Evolutionary conservation across 2,329 filamentous ascomycete genomes (phyloP), one percentile per base, ranked within the genome.

Genomic region (Metarhizium humberi): DNA sequence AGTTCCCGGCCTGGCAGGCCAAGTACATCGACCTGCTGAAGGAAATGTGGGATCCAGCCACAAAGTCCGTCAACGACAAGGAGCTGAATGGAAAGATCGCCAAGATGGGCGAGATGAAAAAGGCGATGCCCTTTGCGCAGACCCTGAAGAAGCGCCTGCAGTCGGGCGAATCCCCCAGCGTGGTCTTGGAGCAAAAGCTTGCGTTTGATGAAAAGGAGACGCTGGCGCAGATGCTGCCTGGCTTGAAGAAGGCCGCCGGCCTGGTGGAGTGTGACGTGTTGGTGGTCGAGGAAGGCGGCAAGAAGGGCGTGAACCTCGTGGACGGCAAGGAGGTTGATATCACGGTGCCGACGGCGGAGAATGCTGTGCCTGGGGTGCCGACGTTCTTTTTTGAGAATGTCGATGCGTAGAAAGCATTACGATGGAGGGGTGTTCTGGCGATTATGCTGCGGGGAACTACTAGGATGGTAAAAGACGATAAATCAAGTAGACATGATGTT

Each of bases 91-190:
- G 84, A 61, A 81, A 85, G 66, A 86, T 96, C 56, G 84, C 84
- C 62, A 95, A 95, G 77, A 78, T 90, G 66, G 85, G 84, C 47
- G 89, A 95, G 73, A 90, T 91, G 80, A 99, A 97, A 83, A 94
- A 95, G 75, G 92, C 91, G 2, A 97, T 97, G 92, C 94, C 94
- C 0, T 97, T 96, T 67, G 86, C 96, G 51, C 92, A 97, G 74
- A 74, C 71, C 6, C 76, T 97, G 57, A 96, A 96, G 85, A 88
- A 82, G 71, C 84, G 89, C 53, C 80, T 99, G 55, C 78, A 90
- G 56, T 78, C 79, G 51, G 87, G 88, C 58, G 84, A 92, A 72
- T 73, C 77, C 14, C 75, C 82, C 2, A 76, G 80, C 29, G 77
- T 74, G 2, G 90, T 96, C 10, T 85, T 97, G 66, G 85, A 92